These are phyloP conservation scores for Pseudozyma thailandica DNA, from an alignment of 1,284 basidiomycete species.

Conservation along the genomic window DNA sequence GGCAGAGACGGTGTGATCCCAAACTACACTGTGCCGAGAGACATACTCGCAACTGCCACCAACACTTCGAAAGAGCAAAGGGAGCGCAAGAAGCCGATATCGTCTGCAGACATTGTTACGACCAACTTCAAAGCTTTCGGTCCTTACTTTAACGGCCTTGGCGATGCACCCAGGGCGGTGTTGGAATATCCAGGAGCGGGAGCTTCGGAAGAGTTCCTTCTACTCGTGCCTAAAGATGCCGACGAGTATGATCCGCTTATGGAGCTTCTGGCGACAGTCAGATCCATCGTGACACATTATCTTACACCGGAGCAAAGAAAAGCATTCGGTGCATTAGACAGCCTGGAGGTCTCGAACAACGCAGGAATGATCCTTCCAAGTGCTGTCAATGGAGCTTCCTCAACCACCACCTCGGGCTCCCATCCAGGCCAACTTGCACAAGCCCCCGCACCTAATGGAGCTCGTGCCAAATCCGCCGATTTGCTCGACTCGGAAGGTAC, in stretches of 20 bases:
- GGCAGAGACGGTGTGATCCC: slow-evolving; percentile 46
- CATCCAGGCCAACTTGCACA: slow-evolving; percentile 12
- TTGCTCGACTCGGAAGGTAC: slow-evolving; percentile 31
- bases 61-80: neutral
- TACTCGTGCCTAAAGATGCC: slow-evolving; percentile 58
- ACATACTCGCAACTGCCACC: slow-evolving; percentile 24
- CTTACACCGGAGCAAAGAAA: slow-evolving; percentile 46
- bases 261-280: slow-evolving; percentile 59
- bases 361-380: slow-evolving; percentile 51
- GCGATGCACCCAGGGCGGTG: slow-evolving; percentile 37
- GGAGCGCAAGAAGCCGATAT: slow-evolving; percentile 15
- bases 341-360: slow-evolving; percentile 54
- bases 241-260: slow-evolving; percentile 67
- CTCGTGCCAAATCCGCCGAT: slow-evolving; percentile 40
- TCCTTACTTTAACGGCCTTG: slow-evolving; percentile 52
- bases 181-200: slow-evolving; percentile 58
- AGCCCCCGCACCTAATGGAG: slow-evolving; percentile 6
- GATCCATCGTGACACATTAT: slow-evolving; percentile 57
- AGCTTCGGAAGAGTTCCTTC: slow-evolving; percentile 51
- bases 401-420: slow-evolving; percentile 17
- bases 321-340: slow-evolving; percentile 60
- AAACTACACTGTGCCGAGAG: slow-evolving; percentile 44
- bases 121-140: slow-evolving; percentile 48
- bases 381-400: slow-evolving; percentile 18
- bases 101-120: slow-evolving; percentile 37